Percentiles rank a stretch among this genome's conserved stretches.
phyloP scores from a whole-genome alignment of 495 filamentous ascomycete species.

The Ascodesmis nigricans region DNA sequence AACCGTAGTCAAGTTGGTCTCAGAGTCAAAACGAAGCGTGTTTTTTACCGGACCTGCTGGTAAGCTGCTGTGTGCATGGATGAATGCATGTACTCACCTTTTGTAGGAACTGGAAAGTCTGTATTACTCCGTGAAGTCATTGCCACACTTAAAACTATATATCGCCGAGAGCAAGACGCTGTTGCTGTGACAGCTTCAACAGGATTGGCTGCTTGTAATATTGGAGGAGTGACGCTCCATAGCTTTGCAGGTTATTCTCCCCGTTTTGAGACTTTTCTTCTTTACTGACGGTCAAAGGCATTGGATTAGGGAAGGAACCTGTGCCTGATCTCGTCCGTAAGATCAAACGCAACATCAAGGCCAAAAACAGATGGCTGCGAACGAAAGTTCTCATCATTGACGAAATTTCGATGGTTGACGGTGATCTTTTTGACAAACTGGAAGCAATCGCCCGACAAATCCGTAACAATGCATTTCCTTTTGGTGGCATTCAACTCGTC shows the following conservation, averaged over 20 bases:
- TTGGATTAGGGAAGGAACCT: conserved; percentile 81
- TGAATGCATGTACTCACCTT: conserved; percentile 1
- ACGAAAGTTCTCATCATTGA: conserved; percentile 77
- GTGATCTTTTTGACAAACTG: conserved; percentile 88
- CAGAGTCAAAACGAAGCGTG: conserved; percentile 56
- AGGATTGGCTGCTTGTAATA: conserved; percentile 86
- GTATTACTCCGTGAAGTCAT: conserved; percentile 88
- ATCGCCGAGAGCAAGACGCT: conserved; percentile 47
- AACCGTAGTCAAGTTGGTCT: conserved; percentile 59
- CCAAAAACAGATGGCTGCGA: conserved; percentile 65
- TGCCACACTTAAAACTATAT: conserved; percentile 49
- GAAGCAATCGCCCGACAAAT: conserved; percentile 71
- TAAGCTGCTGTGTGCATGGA: conserved; percentile 9
- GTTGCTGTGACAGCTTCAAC: conserved; percentile 90
- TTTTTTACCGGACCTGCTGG: conserved; percentile 97
- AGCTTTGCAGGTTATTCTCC: conserved; percentile 90
- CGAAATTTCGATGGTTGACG: conserved; percentile 97
- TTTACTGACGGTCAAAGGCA: too few relatives aligned
- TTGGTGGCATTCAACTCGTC: conserved; percentile 88
- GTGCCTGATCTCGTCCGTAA: conserved; percentile 69
- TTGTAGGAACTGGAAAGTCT: conserved; percentile 61
- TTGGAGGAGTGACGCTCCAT: conserved; percentile 86
- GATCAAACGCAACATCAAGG: conserved; percentile 72
- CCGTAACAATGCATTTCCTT: conserved; percentile 72
- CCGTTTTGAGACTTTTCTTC: too few relatives aligned